Evolutionary conservation across 495 filamentous ascomycete species (phyloP).

Genomic region (Daldinia concentrica): DNA sequence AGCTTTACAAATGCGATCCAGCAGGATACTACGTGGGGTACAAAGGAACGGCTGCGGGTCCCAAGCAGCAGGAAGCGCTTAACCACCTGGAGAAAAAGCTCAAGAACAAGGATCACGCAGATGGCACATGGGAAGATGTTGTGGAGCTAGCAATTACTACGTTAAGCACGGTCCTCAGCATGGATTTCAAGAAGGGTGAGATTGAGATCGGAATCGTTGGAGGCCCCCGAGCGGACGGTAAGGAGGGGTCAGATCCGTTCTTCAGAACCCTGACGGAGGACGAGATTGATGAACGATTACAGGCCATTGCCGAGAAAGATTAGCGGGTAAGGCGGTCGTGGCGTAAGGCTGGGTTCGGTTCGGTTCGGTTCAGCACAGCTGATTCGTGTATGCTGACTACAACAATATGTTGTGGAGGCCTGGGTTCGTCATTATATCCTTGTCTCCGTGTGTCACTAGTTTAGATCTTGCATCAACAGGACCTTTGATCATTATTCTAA

Average conservation of each 20-base stretch:
- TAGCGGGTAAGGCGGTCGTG: constrained; percentile 57
- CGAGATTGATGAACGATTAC: constrained; percentile 97
- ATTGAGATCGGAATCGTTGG: constrained; percentile 97
- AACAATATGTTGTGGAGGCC: constrained; percentile 30
- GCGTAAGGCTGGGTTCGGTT: constrained; percentile 44
- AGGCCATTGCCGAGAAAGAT: constrained; percentile 98
- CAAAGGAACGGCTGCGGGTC: constrained; percentile 96
- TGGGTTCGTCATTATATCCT: constrained; percentile 22
- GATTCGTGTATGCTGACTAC: constrained; percentile 36
- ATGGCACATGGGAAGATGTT: constrained; percentile 95
- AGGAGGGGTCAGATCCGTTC: constrained; percentile 76
- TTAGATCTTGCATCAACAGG: constrained; percentile 35
- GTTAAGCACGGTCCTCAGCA: constrained; percentile 92
- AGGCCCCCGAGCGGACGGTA: constrained; percentile 77
- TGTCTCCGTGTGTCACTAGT: constrained; percentile 39
- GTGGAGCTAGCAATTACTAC: constrained; percentile 95
- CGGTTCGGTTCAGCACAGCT: constrained; percentile 9
- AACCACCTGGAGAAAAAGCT: constrained; percentile 99
- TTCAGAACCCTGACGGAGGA: constrained; percentile 95
- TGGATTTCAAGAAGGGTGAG: constrained; percentile 99
- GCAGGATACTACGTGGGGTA: constrained; percentile 98
- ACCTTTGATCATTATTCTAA: constrained; percentile 20
- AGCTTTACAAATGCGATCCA: constrained; percentile 97
- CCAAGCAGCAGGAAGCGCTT: constrained; percentile 97
- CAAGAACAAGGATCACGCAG: constrained; percentile 97